phyloP scores from a whole-genome alignment of 768 basidiomycete genomes.

The Kwoniella shandongensis region DNA sequence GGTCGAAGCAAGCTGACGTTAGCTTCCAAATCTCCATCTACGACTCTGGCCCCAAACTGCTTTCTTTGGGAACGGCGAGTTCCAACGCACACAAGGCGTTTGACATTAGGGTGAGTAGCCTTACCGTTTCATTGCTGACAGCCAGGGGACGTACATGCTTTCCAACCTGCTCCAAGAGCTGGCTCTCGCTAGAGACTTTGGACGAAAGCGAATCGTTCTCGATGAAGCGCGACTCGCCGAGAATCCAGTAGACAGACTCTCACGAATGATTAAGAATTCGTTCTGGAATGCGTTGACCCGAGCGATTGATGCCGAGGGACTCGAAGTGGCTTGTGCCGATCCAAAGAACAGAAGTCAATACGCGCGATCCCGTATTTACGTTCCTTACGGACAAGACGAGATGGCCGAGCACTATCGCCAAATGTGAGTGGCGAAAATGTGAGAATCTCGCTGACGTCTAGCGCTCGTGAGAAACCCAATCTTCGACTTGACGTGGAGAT shows the following conservation, averaged over 20 bases:
- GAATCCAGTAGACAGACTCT: constrained; percentile 94
- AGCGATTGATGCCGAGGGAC: constrained; percentile 92
- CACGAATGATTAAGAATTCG: constrained; percentile 94
- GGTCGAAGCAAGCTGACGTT: constrained; percentile 13
- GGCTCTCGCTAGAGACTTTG: constrained; percentile 91
- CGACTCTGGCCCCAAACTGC: constrained; percentile 93
- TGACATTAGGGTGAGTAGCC: constrained; percentile 73
- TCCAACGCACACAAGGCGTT: constrained; percentile 98
- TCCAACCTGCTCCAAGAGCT: constrained; percentile 99
- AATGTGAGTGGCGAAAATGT: constrained; percentile 57
- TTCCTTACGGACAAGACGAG: constrained; percentile 85
- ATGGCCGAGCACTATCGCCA: constrained; percentile 94
- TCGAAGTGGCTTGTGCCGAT: constrained; percentile 96
- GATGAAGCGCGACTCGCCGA: constrained; percentile 97
- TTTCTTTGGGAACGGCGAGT: constrained; percentile 92
- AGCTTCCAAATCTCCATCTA: constrained; percentile 74
- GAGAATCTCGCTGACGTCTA: constrained; percentile 24
- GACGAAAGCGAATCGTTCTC: constrained; percentile 93
- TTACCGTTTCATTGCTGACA: constrained; percentile 16
- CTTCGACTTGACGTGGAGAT: constrained; percentile 90
- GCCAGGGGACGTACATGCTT: constrained; percentile 96
- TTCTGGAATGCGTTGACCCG: constrained; percentile 98
- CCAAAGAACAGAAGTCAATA: constrained; percentile 94
- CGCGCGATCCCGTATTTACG: constrained; percentile 87
- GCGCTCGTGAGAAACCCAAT: constrained; percentile 83